A percentile compares a stretch with the other conserved stretches of the same genome.
These are phyloP conservation scores for Flaveria bidentis DNA, from an alignment of 129 eudicot species.

Conservation along the genomic window DNA sequence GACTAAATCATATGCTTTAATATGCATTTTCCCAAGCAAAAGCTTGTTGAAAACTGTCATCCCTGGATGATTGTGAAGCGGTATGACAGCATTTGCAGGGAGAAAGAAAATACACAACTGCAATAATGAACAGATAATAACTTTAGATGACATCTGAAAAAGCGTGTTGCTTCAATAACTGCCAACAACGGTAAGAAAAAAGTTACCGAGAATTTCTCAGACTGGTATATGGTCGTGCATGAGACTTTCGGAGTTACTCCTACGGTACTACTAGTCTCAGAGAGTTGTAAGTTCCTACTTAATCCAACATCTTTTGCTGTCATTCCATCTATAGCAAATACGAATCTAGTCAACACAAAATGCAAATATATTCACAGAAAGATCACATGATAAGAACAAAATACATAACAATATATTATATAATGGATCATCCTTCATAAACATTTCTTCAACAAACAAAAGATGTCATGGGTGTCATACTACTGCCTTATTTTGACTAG, in stretches of 20 bases:
- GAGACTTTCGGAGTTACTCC: constrained; percentile 55
- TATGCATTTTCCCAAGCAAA: constrained; percentile 74
- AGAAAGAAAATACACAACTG: constrained; percentile 79
- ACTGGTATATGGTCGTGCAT: constrained; percentile 61
- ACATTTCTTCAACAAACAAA: neutral
- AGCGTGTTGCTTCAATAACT: neutral
- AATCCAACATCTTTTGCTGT: constrained; percentile 75
- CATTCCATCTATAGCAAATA: constrained; percentile 65
- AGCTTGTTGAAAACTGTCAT: constrained; percentile 96
- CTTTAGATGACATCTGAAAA: neutral
- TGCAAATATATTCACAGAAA: neutral
- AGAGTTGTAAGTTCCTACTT: constrained; percentile 57
- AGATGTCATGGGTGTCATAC: neutral
- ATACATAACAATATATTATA: neutral
- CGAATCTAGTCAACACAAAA: constrained; percentile 20
- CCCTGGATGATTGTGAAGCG: constrained; percentile 92
- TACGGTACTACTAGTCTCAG: constrained; percentile 36
- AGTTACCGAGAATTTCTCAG: constrained; percentile 65
- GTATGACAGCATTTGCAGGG: constrained; percentile 69
- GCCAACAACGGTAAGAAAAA: neutral
- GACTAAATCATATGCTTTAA: constrained; percentile 84
- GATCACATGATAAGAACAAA: neutral
- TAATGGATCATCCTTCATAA: neutral
- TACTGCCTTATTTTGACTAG: neutral
- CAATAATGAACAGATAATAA: constrained; percentile 16